These are phyloP conservation scores for Clonostachys solani DNA, from an alignment of 2,329 filamentous ascomycete species.

Conservation along the genomic window DNA sequence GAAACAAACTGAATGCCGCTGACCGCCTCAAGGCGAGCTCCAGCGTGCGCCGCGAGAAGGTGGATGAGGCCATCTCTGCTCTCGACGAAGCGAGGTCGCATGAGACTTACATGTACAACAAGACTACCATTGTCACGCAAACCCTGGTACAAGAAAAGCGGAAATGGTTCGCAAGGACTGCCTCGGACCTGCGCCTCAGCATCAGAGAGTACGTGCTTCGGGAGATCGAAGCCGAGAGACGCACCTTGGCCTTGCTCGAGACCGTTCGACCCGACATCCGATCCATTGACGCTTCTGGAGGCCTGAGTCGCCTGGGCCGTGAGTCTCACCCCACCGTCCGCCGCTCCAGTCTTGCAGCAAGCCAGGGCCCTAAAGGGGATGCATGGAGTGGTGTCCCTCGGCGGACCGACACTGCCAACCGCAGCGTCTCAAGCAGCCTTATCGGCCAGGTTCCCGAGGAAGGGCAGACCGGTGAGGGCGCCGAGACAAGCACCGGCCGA, in stretches of 20 bases:
- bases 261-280: slow-evolving; percentile 89
- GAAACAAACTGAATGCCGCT: slow-evolving; percentile 78
- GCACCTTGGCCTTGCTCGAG: slow-evolving; percentile 89
- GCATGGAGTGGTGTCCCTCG: slow-evolving; percentile 94
- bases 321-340: slow-evolving; percentile 77
- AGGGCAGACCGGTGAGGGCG: slow-evolving; percentile 40
- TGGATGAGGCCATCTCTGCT: slow-evolving; percentile 91
- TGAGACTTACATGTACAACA: slow-evolving; percentile 77
- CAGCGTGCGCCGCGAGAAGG: slow-evolving; percentile 88
- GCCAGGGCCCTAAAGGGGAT: slow-evolving; percentile 96
- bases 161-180: slow-evolving; percentile 84
- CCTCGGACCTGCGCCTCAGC: slow-evolving; percentile 75
- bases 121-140: slow-evolving; percentile 82
- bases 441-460: slow-evolving; percentile 62
- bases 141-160: slow-evolving; percentile 87
- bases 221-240: slow-evolving; percentile 91
- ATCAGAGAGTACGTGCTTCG: slow-evolving; percentile 91
- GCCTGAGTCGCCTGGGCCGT: slow-evolving; percentile 82
- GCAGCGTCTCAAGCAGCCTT: slow-evolving; percentile 72
- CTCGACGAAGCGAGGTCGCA: slow-evolving; percentile 82
- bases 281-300: slow-evolving; percentile 85
- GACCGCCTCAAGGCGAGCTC: slow-evolving; percentile 85
- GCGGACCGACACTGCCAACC: slow-evolving; percentile 70
- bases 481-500: slow-evolving; percentile 26
- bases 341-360: slow-evolving; percentile 74